phyloP scores from a whole-genome alignment of 2,329 filamentous ascomycete species.

The Claviceps monticola region DNA sequence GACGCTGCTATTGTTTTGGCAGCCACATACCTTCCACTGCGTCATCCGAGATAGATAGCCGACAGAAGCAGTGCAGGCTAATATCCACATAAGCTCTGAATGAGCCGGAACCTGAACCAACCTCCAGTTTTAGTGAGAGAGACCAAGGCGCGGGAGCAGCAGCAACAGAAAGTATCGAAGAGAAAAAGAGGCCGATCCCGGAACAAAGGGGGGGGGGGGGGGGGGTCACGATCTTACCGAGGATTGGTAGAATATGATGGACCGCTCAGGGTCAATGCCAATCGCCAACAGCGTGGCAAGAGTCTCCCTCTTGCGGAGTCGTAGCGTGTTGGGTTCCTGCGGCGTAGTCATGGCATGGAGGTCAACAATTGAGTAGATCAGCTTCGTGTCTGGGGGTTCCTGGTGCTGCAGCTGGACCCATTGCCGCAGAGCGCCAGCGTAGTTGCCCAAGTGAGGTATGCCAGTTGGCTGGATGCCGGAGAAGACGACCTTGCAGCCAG shows the following conservation, averaged over 20 bases:
- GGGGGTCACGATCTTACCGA: conserved; percentile 38
- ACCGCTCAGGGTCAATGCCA: conserved; percentile 65
- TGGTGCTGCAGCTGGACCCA: conserved; percentile 70
- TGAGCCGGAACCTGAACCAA: conserved; percentile 53
- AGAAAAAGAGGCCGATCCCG: neutral
- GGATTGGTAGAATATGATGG: conserved; percentile 72
- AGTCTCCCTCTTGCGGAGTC: conserved; percentile 54
- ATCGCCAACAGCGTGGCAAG: conserved; percentile 72
- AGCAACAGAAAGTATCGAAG: neutral
- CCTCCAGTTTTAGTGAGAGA: too few relatives aligned
- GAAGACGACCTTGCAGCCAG: conserved; percentile 49
- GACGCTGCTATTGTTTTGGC: neutral
- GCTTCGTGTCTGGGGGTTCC: conserved; percentile 38
- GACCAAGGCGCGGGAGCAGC: neutral
- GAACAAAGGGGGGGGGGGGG: too few relatives aligned
- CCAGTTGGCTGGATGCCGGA: conserved; percentile 96
- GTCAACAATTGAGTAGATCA: conserved; percentile 83
- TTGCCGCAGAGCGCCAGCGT: conserved; percentile 73
- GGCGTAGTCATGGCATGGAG: conserved; percentile 81
- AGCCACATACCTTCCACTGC: conserved; percentile 71
- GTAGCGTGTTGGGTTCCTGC: conserved; percentile 49
- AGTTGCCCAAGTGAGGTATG: conserved; percentile 88
- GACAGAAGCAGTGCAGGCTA: conserved; percentile 82
- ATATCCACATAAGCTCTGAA: conserved; percentile 89
- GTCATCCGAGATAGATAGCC: conserved; percentile 98